Conservation (phyloP, 2,329 filamentous ascomycete species). For the Penicillium hesseltinei region DNA sequence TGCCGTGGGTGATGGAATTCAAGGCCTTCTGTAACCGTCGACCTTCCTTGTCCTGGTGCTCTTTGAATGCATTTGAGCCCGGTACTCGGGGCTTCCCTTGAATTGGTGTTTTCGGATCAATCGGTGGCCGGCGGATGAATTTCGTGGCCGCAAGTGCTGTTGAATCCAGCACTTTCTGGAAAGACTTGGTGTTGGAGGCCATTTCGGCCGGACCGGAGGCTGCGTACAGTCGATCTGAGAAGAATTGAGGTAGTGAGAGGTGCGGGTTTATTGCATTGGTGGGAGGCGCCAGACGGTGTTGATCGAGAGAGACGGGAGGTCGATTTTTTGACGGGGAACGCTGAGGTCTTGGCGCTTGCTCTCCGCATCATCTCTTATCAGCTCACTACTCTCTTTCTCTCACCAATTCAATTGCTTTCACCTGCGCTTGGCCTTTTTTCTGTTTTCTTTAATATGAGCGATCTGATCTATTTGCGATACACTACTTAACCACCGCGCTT, state of each 20-base stretch:
- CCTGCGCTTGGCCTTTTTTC: neutral
- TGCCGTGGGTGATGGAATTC: constrained; percentile 51
- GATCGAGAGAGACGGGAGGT: constrained; percentile 22
- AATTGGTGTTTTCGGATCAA: constrained; percentile 37
- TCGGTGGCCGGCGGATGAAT: constrained; percentile 35
- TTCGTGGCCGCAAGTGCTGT: constrained; percentile 42
- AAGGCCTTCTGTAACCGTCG: constrained; percentile 47
- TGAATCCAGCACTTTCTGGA: constrained; percentile 40
- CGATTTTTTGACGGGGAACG: constrained; percentile 38
- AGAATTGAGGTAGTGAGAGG: neutral
- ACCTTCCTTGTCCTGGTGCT: constrained; percentile 38
- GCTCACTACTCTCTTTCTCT: constrained; percentile 2
- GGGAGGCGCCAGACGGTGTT: constrained; percentile 12
- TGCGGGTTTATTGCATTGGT: constrained; percentile 22
- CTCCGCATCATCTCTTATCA: constrained; percentile 29
- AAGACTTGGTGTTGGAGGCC: constrained; percentile 32
- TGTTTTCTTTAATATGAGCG: constrained; percentile 19
- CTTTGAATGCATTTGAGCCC: constrained; percentile 45
- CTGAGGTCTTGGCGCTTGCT: constrained; percentile 27
- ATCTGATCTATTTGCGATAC: neutral
- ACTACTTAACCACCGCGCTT: constrained; percentile 1
- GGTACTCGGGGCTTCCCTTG: constrained; percentile 43
- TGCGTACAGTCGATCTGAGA: constrained; percentile 15
- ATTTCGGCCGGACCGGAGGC: constrained; percentile 33
- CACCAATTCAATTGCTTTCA: constrained; percentile 12